Evolutionary conservation across 805 yeast genomes (phyloP), one percentile per base, ranked within the genome.

Genomic region (Myxozyma udenii): DNA sequence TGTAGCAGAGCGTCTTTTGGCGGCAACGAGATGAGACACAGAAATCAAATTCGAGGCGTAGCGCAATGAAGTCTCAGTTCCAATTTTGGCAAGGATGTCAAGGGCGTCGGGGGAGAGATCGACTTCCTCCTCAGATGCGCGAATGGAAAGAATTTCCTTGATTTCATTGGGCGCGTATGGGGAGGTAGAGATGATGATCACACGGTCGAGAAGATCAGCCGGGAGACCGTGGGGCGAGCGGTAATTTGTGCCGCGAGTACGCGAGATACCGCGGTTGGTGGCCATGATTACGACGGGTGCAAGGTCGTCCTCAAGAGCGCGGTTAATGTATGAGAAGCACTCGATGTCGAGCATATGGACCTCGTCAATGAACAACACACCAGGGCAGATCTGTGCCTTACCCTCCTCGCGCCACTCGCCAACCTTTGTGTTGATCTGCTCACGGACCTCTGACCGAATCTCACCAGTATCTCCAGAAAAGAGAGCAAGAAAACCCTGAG

Each of bases 351-450:
- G 80, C 98, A 93, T 93, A 72, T 93, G 96, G 45, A 90, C 97
- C 73, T 93, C 99, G 71, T 93, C 99, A 62, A 93, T 89, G 70
- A 93, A 93, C 62, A 93, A 75, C 16, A 93, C 99, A 63, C 99
- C 99, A 12, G 98, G 98, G 38, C 88, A 88, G 60, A 93, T 88
- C 68, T 91, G 74, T 44, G 98, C 98, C 70, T 93, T 93, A 54
- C 98, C 98, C 75, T 93, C 98, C 72, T 93, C 98, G 65, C 86
- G 88, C 95, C 97, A 93, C 72, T 93, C 97, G 19, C 95, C 95
- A 47, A 93, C 96, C 72, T 93, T 90, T 40, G 90, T 83, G 73
- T 93, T 93, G 67, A 93, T 95, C 74, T 93, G 98, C 62, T 87
- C 95, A 70, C 99, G 83, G 25, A 93, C 89, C 69, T 93, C 97